These are phyloP conservation scores for Tylopilus rubrobrunneus DNA, from an alignment of 768 basidiomycete genomes.

Conservation along the genomic window DNA sequence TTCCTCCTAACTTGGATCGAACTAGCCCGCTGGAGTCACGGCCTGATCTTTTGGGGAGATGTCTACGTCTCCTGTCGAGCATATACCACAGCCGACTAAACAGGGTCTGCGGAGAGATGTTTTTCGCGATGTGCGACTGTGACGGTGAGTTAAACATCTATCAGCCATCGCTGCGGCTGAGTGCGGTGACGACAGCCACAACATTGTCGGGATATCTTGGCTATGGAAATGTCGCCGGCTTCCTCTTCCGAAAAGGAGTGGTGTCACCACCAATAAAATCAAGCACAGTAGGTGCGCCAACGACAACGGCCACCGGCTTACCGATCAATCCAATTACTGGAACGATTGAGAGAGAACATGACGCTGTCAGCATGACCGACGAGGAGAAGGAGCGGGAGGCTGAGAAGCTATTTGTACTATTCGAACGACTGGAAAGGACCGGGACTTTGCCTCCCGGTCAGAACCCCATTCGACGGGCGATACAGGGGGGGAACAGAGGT, in stretches of 20 bases:
- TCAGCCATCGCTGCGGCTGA: not conserved
- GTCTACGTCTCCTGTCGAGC: constrained; percentile 70
- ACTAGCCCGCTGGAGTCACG: constrained; percentile 70
- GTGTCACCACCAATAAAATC: constrained; percentile 50
- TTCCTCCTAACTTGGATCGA: constrained; percentile 81
- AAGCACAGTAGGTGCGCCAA: constrained; percentile 31
- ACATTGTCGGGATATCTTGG: constrained; percentile 77
- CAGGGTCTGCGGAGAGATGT: constrained; percentile 78
- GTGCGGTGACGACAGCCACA: constrained; percentile 43
- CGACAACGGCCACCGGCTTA: constrained; percentile 34
- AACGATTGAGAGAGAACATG: constrained; percentile 43
- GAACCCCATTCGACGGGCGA: constrained; percentile 72
- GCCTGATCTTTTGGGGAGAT: constrained; percentile 70
- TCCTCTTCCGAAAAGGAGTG: constrained; percentile 89
- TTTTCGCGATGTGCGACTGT: constrained; percentile 78
- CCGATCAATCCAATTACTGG: constrained; percentile 87
- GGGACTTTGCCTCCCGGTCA: constrained; percentile 62
- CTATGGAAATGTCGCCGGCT: constrained; percentile 94
- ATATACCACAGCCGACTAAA: constrained; percentile 73
- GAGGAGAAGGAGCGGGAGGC: constrained; percentile 95
- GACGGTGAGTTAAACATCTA: constrained; percentile 45
- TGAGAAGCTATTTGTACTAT: constrained; percentile 87
- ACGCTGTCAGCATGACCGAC: constrained; percentile 70
- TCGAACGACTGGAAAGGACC: constrained; percentile 80
- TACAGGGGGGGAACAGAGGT: constrained; percentile 33